A percentile compares a stretch with the other conserved stretches of the same genome.
Evolutionary conservation across 305 asterid genomes (phyloP).

Genomic region (Stenogyne calaminthoides): DNA sequence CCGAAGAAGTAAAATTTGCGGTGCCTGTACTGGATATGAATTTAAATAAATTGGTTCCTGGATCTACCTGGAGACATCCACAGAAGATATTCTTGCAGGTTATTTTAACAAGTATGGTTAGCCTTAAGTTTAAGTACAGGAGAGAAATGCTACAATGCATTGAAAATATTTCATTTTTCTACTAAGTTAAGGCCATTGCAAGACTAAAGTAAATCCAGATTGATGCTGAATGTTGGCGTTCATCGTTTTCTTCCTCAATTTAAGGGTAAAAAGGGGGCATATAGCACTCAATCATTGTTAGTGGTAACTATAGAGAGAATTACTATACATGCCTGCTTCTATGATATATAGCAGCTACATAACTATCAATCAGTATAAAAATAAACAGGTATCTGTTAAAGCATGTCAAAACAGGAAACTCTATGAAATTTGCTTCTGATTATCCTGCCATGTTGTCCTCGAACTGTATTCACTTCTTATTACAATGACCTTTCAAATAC

Average conservation of each 20-base stretch:
- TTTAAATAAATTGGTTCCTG: conserved; percentile 75
- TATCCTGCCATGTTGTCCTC: conserved; percentile 3
- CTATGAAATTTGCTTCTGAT: neutral
- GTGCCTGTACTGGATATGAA: conserved; percentile 83
- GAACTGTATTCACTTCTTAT: conserved; percentile 19
- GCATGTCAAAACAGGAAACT: conserved; percentile 5
- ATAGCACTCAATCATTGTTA: neutral
- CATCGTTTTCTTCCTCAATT: neutral
- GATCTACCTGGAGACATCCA: conserved; percentile 76
- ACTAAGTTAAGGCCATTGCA: conserved; percentile 5
- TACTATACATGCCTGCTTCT: neutral
- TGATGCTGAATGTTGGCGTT: neutral
- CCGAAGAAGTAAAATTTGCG: conserved; percentile 90
- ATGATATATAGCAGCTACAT: conserved; percentile 8
- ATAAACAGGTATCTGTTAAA: neutral
- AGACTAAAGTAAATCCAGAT: conserved; percentile 3
- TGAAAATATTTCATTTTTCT: neutral
- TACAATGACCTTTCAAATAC: neutral
- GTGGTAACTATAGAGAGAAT: neutral
- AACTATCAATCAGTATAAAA: conserved; percentile 1
- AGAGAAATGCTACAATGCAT: conserved; percentile 6
- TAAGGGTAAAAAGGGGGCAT: neutral
- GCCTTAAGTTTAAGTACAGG: conserved; percentile 4
- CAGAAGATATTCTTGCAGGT: conserved; percentile 92
- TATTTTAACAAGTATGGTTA: conserved; percentile 28